These are phyloP conservation scores for Scheffersomyces titani DNA, from an alignment of 1,139 yeast species.

Conservation along the genomic window DNA sequence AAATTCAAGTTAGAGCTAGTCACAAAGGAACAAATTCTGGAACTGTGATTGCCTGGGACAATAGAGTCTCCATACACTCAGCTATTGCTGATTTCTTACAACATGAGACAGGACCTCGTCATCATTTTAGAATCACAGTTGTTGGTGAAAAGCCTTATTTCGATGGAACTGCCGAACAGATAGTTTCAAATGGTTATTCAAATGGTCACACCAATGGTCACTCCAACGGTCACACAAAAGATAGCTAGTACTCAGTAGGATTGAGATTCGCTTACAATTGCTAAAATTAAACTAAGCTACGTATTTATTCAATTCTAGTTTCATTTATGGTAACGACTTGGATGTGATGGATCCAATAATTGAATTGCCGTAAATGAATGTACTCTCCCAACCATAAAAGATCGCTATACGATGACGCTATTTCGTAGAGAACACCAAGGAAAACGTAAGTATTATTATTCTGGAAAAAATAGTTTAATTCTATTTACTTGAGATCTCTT, in stretches of 20 bases:
- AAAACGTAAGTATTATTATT: neutral
- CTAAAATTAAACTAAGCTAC: too few relatives aligned
- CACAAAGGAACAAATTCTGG: constrained; percentile 15
- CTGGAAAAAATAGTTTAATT: neutral
- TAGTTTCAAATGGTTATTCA: constrained; percentile 2
- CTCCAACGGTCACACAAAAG: neutral
- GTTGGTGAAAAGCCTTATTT: constrained; percentile 19
- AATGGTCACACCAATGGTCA: constrained; percentile 7
- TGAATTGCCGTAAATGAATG: neutral
- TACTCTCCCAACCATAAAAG: too few relatives aligned
- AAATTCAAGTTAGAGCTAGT: constrained; percentile 19
- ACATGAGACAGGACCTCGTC: constrained; percentile 11
- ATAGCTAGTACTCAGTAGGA: too few relatives aligned
- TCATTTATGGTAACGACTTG: neutral
- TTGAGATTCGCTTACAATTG: too few relatives aligned
- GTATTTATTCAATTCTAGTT: neutral
- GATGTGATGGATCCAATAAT: neutral
- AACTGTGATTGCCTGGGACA: constrained; percentile 21
- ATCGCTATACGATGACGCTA: too few relatives aligned
- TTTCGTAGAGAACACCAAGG: neutral
- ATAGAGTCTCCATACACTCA: constrained; percentile 16
- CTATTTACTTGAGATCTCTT: neutral
- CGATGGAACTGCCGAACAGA: constrained; percentile 4
- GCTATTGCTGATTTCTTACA: constrained; percentile 18
- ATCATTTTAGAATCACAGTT: constrained; percentile 20